Evolutionary conservation across 306 rosid species (phyloP), one percentile per base, ranked within the genome.

Genomic region (Dryas drummondii): DNA sequence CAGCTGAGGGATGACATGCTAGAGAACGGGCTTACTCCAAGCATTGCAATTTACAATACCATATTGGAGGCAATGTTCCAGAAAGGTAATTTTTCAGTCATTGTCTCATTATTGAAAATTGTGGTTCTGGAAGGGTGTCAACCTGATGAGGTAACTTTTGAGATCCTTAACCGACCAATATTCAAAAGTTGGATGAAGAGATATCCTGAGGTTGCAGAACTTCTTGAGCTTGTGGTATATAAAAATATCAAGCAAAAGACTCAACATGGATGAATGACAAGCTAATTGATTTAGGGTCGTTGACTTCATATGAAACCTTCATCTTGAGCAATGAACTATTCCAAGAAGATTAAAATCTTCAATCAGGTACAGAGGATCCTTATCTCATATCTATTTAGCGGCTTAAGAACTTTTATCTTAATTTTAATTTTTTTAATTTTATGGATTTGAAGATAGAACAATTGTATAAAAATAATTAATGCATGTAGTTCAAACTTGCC

Each of bases 81-180:
- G 40, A 68, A 60, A 13, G 72, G 79, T 41, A 69, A 56, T 70
- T 71, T 48, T 57, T 59, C 53, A 49, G 77, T 57, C 44, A 68
- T 68, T 44, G 47, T 66, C 58, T 65, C 66, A 13, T 68, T 83
- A 57, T 66, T 80, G 27, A 84, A 68, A 76, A 14, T 8, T 61
- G 69, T 80, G 78, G 50, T 73, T 46, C 64, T 64, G 45, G 83
- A 76, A 81, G 85, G 77, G 49, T 72, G 78, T 53, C 57, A 49
- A 19, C 77, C 78, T 56, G 58, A 81, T 72, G 76, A 70, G 77
- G 13, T 41, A 47, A 68, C 81, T 40, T 48, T 22, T 68, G 65
- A 67, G 67, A 72, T 79, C 51, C 77, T 83, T 63, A 59, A 37
- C 51, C 79, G 32, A 63, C 59, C 78, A 51, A 44, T 46, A 16